Evolutionary conservation across 306 rosid species (phyloP).

Genomic region (Dryas drummondii): DNA sequence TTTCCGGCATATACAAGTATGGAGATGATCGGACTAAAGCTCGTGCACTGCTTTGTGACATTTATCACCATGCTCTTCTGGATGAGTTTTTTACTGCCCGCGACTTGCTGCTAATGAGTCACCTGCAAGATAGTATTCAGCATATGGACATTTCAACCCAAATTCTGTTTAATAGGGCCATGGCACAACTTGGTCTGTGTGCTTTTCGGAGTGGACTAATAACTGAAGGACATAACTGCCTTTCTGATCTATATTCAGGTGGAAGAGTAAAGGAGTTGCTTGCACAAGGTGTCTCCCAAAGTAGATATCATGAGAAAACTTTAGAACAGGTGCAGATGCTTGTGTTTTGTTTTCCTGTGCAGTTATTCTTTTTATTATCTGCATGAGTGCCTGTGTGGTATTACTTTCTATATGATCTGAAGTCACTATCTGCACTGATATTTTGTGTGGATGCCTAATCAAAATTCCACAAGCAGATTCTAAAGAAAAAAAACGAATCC

Average conservation of each 20-base stretch:
- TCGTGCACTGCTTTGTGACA: conserved; percentile 95
- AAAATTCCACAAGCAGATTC: not conserved
- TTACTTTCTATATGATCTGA: not conserved
- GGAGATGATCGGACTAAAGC: conserved; percentile 96
- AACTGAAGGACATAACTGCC: conserved; percentile 82
- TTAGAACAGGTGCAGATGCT: conserved; percentile 75
- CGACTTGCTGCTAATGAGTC: conserved; percentile 92
- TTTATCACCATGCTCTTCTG: conserved; percentile 82
- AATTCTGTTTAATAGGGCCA: conserved; percentile 88
- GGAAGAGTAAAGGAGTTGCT: conserved; percentile 95
- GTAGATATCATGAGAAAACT: conserved; percentile 92
- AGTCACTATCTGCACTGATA: not conserved
- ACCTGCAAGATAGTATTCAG: conserved; percentile 81
- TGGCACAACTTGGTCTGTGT: conserved; percentile 88
- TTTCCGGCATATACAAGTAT: conserved; percentile 64
- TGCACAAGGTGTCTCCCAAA: conserved; percentile 94
- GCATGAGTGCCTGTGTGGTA: not conserved
- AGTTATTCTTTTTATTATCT: not conserved
- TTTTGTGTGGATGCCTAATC: not conserved
- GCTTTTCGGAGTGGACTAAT: conserved; percentile 76
- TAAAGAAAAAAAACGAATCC: not conserved
- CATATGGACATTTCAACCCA: conserved; percentile 93
- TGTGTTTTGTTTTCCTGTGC: not conserved
- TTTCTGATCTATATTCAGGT: conserved; percentile 89
- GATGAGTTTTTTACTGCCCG: conserved; percentile 80